Percentiles rank a stretch among this genome's conserved stretches.
Conservation (phyloP, 2,329 filamentous ascomycete genomes). For the Sporothrix brunneoviolacea region DNA sequence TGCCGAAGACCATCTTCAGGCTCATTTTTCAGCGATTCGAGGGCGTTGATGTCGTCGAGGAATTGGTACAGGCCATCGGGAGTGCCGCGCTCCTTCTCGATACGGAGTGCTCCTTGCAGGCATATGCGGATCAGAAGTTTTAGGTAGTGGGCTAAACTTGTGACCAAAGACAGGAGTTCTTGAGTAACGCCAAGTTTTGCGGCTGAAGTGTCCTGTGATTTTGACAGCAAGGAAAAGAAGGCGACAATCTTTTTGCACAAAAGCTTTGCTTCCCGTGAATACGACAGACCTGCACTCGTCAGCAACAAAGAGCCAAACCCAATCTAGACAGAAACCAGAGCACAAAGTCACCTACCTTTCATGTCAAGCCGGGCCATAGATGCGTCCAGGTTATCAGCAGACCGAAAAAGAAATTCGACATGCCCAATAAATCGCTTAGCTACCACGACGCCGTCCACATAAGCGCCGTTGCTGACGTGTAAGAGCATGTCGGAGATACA, state of each 20-base stretch:
- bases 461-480: constrained; percentile 95
- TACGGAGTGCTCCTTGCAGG: constrained; percentile 82
- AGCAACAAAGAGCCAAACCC: constrained; percentile 12
- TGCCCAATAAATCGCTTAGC: constrained; percentile 96
- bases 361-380: constrained; percentile 62
- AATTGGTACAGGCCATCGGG: constrained; percentile 75
- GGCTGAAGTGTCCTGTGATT: constrained; percentile 85
- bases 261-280: constrained; percentile 92
- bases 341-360: constrained; percentile 55
- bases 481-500: constrained; percentile 99
- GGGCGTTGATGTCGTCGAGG: constrained; percentile 71
- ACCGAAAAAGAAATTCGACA: constrained; percentile 85
- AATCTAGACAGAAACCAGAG: not conserved
- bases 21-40: constrained; percentile 70
- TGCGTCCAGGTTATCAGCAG: constrained; percentile 76
- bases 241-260: constrained; percentile 99
- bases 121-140: constrained; percentile 97
- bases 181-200: constrained; percentile 93
- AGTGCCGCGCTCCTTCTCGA: constrained; percentile 75
- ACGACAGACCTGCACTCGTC: constrained; percentile 64
- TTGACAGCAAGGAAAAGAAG: constrained; percentile 91
- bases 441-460: constrained; percentile 88
- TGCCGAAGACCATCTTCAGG: constrained; percentile 49
- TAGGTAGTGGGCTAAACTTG: constrained; percentile 90
- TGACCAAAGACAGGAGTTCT: constrained; percentile 94